Conservation (phyloP, 805 yeast genomes). For the Lipomyces yamanashiensis region DNA sequence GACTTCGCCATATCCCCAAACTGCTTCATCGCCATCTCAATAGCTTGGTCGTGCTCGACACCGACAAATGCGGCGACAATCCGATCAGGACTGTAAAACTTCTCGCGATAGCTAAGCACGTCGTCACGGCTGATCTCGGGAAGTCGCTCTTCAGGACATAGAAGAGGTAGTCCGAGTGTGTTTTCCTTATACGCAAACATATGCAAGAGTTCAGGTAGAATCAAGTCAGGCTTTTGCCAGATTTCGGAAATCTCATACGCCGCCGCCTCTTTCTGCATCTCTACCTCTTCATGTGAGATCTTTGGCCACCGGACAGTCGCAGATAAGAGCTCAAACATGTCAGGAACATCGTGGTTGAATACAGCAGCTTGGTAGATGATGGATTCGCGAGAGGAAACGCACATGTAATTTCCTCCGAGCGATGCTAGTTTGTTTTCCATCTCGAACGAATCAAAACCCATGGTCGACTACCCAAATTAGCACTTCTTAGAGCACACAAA, state of each 20-base stretch:
- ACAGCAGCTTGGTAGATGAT: slow-evolving; percentile 94
- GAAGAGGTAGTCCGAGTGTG: slow-evolving; percentile 83
- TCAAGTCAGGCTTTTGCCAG: slow-evolving; percentile 78
- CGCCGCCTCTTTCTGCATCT: slow-evolving; percentile 73
- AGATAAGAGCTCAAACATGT: slow-evolving; percentile 74
- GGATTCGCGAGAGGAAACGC: slow-evolving; percentile 89
- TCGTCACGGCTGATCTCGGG: slow-evolving; percentile 57
- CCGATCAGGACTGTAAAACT: slow-evolving; percentile 76
- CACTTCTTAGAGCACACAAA: background rate
- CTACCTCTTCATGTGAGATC: slow-evolving; percentile 69
- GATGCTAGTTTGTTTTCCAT: slow-evolving; percentile 77
- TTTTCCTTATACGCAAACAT: slow-evolving; percentile 72
- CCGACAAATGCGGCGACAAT: slow-evolving; percentile 89
- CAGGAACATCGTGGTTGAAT: slow-evolving; percentile 80
- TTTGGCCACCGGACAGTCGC: slow-evolving; percentile 79
- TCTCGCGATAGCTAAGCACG: slow-evolving; percentile 63
- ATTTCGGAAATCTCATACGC: slow-evolving; percentile 83
- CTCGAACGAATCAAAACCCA: slow-evolving; percentile 54
- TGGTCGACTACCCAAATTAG: slow-evolving; percentile 41
- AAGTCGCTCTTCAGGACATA: slow-evolving; percentile 76
- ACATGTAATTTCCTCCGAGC: slow-evolving; percentile 92
- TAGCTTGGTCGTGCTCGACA: slow-evolving; percentile 69
- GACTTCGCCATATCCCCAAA: slow-evolving; percentile 63
- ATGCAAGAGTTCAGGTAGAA: slow-evolving; percentile 89
- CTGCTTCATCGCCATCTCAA: slow-evolving; percentile 62